phyloP scores from a whole-genome alignment of 495 filamentous ascomycete species.

The Penicillium argentinense region DNA sequence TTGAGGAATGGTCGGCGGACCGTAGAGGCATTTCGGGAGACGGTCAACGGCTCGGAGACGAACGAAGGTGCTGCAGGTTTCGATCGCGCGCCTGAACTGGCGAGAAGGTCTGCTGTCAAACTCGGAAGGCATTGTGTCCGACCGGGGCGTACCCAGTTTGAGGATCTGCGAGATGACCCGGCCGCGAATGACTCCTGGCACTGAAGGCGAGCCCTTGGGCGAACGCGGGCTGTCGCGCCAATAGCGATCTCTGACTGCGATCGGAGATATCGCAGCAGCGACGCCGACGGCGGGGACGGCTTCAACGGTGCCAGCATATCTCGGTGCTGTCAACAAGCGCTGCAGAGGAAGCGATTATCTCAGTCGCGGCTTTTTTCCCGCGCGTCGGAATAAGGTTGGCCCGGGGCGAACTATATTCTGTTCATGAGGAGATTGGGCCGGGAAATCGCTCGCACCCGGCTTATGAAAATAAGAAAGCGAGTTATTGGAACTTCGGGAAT shows the following conservation, averaged over 20 bases:
- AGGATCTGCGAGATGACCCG: slow-evolving; percentile 17
- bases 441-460: background rate
- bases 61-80: background rate
- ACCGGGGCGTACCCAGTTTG: slow-evolving; percentile 25
- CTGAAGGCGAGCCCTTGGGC: slow-evolving; percentile 8
- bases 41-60: slow-evolving; percentile 4
- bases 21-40: slow-evolving; percentile 41
- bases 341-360: slow-evolving; percentile 15
- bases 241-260: slow-evolving; percentile 58
- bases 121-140: slow-evolving; percentile 11
- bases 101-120: slow-evolving; percentile 8
- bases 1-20: slow-evolving; percentile 53
- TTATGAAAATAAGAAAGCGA: background rate
- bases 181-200: slow-evolving; percentile 13
- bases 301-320: slow-evolving; percentile 44
- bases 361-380: slow-evolving; percentile 28
- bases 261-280: slow-evolving; percentile 61
- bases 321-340: slow-evolving; percentile 15
- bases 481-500: too few species aligned
- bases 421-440: background rate
- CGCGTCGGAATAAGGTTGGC: slow-evolving; percentile 21
- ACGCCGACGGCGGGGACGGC: slow-evolving; percentile 54
- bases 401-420: slow-evolving; percentile 10
- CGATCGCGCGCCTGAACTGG: slow-evolving; percentile 12
- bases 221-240: slow-evolving; percentile 35